phyloP scores from a whole-genome alignment of 108 stramenopile genomes.

The Stephanodiscus triporus region DNA sequence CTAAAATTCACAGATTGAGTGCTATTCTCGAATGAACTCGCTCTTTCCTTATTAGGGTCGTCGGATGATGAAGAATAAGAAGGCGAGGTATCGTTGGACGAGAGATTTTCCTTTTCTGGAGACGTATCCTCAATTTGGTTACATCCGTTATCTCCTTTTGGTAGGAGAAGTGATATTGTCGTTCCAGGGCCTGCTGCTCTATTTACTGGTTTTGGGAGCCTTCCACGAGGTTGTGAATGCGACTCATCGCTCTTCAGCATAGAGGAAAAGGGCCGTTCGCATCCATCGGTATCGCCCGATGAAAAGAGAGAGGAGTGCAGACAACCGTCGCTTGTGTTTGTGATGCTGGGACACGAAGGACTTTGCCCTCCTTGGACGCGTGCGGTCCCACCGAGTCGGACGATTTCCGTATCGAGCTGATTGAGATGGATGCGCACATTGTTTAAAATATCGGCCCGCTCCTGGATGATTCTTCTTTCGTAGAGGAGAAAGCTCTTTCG shows the following conservation, averaged over 20 bases:
- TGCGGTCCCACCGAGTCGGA: conserved; percentile 27
- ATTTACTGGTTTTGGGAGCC: not conserved
- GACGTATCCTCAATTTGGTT: not conserved
- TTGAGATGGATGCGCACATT: conserved; percentile 23
- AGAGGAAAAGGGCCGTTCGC: conserved; percentile 11
- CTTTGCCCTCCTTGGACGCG: not conserved
- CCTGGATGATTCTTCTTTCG: conserved; percentile 19
- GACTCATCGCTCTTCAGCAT: not conserved
- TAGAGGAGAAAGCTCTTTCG: conserved; percentile 9
- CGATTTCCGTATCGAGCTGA: conserved; percentile 25
- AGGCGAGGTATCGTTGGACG: conserved; percentile 2
- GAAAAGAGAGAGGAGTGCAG: not conserved
- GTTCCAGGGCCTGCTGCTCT: not conserved
- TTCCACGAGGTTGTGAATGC: conserved; percentile 15
- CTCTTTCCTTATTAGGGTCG: conserved; percentile 5
- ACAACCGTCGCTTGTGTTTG: no score
- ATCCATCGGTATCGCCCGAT: not conserved
- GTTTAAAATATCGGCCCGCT: conserved; percentile 23
- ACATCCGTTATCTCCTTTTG: not conserved
- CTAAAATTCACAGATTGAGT: not conserved
- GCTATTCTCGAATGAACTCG: conserved; percentile 9
- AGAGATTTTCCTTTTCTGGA: conserved; percentile 1
- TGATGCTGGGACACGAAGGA: not conserved
- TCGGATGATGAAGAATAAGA: not conserved
- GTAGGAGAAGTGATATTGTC: not conserved